phyloP scores from a whole-genome alignment of 1,284 basidiomycete genomes.

The Trichosporon sp. region DNA sequence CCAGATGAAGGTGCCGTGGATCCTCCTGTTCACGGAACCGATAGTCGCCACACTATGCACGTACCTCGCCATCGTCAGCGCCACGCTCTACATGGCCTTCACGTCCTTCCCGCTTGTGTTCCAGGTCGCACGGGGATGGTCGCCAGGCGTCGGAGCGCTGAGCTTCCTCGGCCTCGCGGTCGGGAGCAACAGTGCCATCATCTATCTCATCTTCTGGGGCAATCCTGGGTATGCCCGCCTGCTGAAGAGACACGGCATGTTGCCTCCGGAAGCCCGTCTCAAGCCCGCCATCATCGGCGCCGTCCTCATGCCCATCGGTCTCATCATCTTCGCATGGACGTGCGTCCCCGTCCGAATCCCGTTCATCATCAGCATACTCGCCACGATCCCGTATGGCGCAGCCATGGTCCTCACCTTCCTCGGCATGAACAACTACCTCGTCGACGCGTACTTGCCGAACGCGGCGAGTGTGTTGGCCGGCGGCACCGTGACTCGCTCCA shows the following conservation, averaged over 20 bases:
- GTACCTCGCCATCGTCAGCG: conserved; percentile 38
- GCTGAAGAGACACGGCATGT: conserved; percentile 31
- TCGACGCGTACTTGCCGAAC: conserved; percentile 62
- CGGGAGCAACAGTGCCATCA: conserved; percentile 63
- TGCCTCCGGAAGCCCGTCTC: conserved; percentile 61
- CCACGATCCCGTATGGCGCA: conserved; percentile 65
- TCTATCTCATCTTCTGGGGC: conserved; percentile 60
- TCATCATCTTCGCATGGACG: conserved; percentile 60
- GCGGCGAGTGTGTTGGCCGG: conserved; percentile 66
- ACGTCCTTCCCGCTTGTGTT: conserved; percentile 58
- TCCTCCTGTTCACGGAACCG: conserved; percentile 67
- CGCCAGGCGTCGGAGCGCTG: conserved; percentile 62
- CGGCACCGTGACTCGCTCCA: conserved; percentile 68
- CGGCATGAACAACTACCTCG: conserved; percentile 60
- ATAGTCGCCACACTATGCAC: conserved; percentile 66
- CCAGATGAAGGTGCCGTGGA: conserved; percentile 54
- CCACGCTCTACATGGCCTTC: conserved; percentile 45
- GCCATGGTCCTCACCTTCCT: conserved; percentile 45
- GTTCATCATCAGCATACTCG: conserved; percentile 66
- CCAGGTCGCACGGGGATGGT: conserved; percentile 39
- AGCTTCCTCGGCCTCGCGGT: conserved; percentile 68
- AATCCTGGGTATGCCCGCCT: conserved; percentile 36
- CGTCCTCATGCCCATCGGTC: conserved; percentile 59
- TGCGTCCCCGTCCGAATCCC: conserved; percentile 61
- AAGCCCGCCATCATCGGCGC: conserved; percentile 65